These are phyloP conservation scores for Heterobasidion parviporum DNA, from an alignment of 1,284 basidiomycete species.

Conservation along the genomic window DNA sequence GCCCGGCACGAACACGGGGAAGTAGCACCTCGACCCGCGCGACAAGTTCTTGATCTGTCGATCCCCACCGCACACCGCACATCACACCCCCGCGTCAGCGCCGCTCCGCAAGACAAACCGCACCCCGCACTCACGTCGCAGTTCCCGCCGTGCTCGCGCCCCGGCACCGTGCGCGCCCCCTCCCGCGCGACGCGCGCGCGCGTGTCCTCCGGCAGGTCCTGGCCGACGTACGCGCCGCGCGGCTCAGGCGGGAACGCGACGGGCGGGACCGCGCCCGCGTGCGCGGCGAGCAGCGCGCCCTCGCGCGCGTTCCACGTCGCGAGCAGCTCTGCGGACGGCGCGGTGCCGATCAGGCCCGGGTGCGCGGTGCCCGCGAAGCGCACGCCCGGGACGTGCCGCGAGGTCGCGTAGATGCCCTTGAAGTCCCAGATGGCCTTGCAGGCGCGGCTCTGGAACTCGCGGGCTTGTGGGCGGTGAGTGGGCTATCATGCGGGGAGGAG, in stretches of 20 bases:
- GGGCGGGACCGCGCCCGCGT: slow-evolving; percentile 47
- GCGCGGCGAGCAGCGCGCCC: slow-evolving; percentile 51
- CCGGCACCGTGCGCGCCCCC: slow-evolving; percentile 71
- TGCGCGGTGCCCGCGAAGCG: slow-evolving; percentile 74
- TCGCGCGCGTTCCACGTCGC: slow-evolving; percentile 72
- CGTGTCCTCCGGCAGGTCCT: slow-evolving; percentile 43
- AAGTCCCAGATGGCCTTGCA: slow-evolving; percentile 80
- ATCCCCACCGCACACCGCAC: too few relatives aligned
- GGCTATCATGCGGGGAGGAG: too few relatives aligned
- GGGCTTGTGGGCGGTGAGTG: slow-evolving; percentile 27
- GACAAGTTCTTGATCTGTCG: slow-evolving; percentile 67
- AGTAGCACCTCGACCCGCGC: slow-evolving; percentile 63
- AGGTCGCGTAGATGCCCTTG: slow-evolving; percentile 60
- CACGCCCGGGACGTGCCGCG: slow-evolving; percentile 72
- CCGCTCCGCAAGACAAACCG: not conserved
- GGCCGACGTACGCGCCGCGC: slow-evolving; percentile 63
- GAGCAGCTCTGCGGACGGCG: slow-evolving; percentile 65
- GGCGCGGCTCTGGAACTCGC: slow-evolving; percentile 62
- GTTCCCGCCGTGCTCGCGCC: slow-evolving; percentile 78
- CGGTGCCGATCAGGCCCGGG: slow-evolving; percentile 70
- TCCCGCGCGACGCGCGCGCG: slow-evolving; percentile 52
- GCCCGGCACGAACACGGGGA: slow-evolving; percentile 72
- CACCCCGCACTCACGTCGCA: slow-evolving; percentile 47
- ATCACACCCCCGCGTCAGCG: not conserved
- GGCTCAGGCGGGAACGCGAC: slow-evolving; percentile 61